A percentile compares a stretch with the other conserved stretches of the same genome.
These are phyloP conservation scores for Warburgia ugandensis DNA, from an alignment of 164 flowering plant species.

Conservation along the genomic window DNA sequence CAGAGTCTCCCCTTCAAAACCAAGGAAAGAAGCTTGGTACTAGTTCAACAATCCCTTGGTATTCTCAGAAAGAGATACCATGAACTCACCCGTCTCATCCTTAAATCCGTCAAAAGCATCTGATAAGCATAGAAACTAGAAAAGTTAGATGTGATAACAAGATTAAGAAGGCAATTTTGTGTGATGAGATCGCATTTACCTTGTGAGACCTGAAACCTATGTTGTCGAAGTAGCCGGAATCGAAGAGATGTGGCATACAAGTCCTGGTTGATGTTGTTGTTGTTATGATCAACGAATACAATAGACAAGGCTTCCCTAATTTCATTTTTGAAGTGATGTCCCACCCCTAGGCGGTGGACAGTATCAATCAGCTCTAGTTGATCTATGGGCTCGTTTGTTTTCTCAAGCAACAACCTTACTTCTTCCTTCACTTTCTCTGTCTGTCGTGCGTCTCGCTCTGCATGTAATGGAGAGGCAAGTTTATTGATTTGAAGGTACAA, in stretches of 20 bases:
- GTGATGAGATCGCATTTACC: too few species aligned
- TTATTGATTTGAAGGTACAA: too few species aligned
- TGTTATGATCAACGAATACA: background rate
- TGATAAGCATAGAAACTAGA: background rate
- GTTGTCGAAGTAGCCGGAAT: conserved; percentile 18
- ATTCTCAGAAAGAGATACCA: background rate
- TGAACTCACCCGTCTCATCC: conserved; percentile 27
- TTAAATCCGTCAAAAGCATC: conserved; percentile 11
- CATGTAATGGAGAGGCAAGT: too few species aligned
- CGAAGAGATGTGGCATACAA: conserved; percentile 14
- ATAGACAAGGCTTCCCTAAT: conserved; percentile 4
- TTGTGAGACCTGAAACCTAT: conserved; percentile 8
- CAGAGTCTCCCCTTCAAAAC: too few species aligned
- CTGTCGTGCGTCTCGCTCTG: background rate
- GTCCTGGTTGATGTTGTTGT: background rate
- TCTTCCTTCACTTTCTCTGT: conserved; percentile 5
- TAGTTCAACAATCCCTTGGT: conserved; percentile 10
- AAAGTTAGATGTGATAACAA: too few species aligned
- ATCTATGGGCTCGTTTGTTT: background rate
- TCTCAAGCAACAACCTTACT: background rate
- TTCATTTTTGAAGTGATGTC: conserved; percentile 25
- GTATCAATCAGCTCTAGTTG: conserved; percentile 18
- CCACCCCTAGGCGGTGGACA: conserved; percentile 24
- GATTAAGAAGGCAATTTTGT: too few species aligned
- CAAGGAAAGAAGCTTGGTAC: conserved; percentile 19